Evolutionary conservation across 345 rosid species (phyloP).

Genomic region (Sapria himalayana): DNA sequence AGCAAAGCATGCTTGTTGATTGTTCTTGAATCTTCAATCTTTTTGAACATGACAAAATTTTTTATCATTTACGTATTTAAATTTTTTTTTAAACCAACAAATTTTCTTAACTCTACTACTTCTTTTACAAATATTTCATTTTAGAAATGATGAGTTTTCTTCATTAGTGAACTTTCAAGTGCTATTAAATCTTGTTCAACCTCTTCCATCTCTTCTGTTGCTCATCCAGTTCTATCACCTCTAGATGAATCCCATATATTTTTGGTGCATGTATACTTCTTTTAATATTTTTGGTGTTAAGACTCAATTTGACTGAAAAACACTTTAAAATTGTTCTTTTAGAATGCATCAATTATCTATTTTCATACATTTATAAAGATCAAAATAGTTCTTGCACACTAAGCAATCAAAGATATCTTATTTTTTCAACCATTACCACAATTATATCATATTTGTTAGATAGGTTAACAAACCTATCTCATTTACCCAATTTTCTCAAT

Average conservation of each 20-base stretch:
- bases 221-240: not conserved
- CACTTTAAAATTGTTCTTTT: not conserved
- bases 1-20: not conserved
- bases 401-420: not conserved
- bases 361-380: not conserved
- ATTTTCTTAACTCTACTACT: not conserved
- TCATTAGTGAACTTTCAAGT: not conserved
- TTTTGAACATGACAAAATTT: slow-evolving; percentile 2
- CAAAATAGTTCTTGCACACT: not conserved
- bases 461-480: too few species aligned
- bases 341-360: not conserved
- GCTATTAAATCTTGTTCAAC: not conserved
- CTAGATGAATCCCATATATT: not conserved
- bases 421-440: not conserved
- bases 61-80: not conserved
- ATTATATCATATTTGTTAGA: not conserved
- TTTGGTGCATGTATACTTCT: not conserved
- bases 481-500: not conserved
- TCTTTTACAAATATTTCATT: not conserved
- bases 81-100: not conserved
- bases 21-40: not conserved
- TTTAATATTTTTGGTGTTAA: not conserved
- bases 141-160: not conserved
- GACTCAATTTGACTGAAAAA: not conserved
- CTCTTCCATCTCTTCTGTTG: not conserved